These are phyloP conservation scores for Phlegmacium glaucopus DNA, from an alignment of 768 basidiomycete species.

Conservation along the genomic window DNA sequence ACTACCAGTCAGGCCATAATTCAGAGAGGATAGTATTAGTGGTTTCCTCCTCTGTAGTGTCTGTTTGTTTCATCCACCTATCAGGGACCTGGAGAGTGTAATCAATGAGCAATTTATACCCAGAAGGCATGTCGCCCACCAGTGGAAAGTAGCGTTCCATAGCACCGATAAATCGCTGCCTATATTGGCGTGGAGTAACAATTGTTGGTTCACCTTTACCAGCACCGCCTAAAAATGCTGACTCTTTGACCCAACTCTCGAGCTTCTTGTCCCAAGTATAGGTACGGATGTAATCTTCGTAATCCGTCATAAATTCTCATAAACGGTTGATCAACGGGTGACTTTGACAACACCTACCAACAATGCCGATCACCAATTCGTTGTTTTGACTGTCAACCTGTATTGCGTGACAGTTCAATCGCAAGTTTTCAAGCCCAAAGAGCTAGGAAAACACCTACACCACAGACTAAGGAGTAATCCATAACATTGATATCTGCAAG, in stretches of 20 bases:
- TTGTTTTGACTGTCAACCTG: slow-evolving; percentile 83
- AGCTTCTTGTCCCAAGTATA: slow-evolving; percentile 99
- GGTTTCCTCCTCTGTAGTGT: slow-evolving; percentile 73
- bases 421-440: neutral
- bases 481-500: slow-evolving; percentile 92
- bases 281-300: slow-evolving; percentile 85
- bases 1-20: slow-evolving; percentile 64
- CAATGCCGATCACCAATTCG: slow-evolving; percentile 94
- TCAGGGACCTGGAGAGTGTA: slow-evolving; percentile 62
- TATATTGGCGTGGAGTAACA: slow-evolving; percentile 93
- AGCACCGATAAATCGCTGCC: slow-evolving; percentile 79
- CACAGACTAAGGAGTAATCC: slow-evolving; percentile 97
- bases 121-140: slow-evolving; percentile 36
- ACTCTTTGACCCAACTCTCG: slow-evolving; percentile 98
- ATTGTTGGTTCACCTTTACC: slow-evolving; percentile 93
- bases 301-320: slow-evolving; percentile 1
- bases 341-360: slow-evolving; percentile 59
- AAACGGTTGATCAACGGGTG: neutral
- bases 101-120: neutral
- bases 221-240: slow-evolving; percentile 79
- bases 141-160: slow-evolving; percentile 91
- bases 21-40: slow-evolving; percentile 41
- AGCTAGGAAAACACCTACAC: slow-evolving; percentile 32
- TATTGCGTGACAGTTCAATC: neutral
- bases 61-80: slow-evolving; percentile 87